These are phyloP conservation scores for Bolboschoenoplectus hybrid DNA, from an alignment of 202 grass and related monocot species.

Conservation along the genomic window DNA sequence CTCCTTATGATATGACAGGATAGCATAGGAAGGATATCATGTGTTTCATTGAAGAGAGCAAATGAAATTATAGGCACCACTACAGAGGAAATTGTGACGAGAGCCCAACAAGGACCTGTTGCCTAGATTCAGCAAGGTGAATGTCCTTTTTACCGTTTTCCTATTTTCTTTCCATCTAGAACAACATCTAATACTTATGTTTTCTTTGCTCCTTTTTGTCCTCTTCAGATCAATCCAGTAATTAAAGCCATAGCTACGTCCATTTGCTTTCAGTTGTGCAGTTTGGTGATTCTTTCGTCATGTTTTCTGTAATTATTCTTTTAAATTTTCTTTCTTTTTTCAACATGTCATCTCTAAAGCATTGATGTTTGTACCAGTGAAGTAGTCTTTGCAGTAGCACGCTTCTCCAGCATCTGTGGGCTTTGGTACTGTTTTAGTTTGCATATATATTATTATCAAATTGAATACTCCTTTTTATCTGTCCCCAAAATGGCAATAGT, in stretches of 20 bases:
- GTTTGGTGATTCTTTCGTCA: slow-evolving; percentile 36
- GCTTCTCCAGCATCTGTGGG: not conserved
- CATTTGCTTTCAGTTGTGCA: slow-evolving; percentile 35
- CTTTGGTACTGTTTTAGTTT: not conserved
- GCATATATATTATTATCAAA: not conserved
- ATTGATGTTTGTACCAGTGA: not conserved
- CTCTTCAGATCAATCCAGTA: not conserved
- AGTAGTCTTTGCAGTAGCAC: not conserved
- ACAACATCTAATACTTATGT: not conserved
- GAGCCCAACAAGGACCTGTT: slow-evolving; percentile 50
- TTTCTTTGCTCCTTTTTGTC: not conserved
- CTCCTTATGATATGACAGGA: slow-evolving; percentile 51
- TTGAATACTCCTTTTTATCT: not conserved
- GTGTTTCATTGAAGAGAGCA: slow-evolving; percentile 73
- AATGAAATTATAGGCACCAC: slow-evolving; percentile 93
- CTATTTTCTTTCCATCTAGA: slow-evolving; percentile 14
- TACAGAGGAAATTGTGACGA: slow-evolving; percentile 81
- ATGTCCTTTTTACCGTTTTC: not conserved
- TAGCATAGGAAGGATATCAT: slow-evolving; percentile 59
- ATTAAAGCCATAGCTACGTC: not conserved
- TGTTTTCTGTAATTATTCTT: slow-evolving; percentile 38
- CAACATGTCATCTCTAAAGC: not conserved
- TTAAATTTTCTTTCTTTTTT: not conserved
- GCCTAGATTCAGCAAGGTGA: slow-evolving; percentile 38
- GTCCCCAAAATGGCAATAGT: not conserved